Percentiles rank a stretch among this genome's conserved stretches.
These are phyloP conservation scores for Nemophila menziesii DNA, from an alignment of 257 asterid genomes.

Conservation along the genomic window DNA sequence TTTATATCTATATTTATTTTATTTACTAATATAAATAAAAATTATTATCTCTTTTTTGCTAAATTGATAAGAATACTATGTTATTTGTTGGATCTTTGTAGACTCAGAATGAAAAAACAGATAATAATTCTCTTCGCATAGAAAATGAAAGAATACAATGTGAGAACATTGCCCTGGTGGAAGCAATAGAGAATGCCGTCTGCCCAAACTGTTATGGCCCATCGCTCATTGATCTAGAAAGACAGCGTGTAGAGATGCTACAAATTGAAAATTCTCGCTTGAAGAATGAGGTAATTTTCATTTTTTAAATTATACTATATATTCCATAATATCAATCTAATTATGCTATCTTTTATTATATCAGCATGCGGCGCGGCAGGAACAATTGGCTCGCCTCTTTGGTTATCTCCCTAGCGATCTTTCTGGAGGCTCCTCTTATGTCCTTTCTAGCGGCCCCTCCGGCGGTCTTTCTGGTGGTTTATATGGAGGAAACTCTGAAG, in stretches of 20 bases:
- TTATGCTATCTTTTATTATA: not conserved
- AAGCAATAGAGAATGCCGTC: conserved; percentile 24
- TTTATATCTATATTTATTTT: too few species aligned
- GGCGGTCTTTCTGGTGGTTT: too few species aligned
- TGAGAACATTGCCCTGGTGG: conserved; percentile 46
- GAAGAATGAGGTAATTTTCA: conserved; percentile 60
- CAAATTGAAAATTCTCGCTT: conserved; percentile 39
- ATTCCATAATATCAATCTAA: not conserved
- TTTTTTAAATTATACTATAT: not conserved
- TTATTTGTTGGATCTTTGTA: conserved; percentile 9
- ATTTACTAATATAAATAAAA: too few species aligned
- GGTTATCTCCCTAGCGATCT: too few species aligned
- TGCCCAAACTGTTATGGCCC: conserved; percentile 37
- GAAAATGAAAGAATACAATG: conserved; percentile 42
- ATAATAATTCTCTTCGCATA: conserved; percentile 30
- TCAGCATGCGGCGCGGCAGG: conserved; percentile 24
- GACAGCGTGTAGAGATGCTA: conserved; percentile 24
- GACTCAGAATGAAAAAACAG: conserved; percentile 44
- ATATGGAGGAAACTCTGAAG: too few species aligned
- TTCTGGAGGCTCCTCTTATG: too few species aligned
- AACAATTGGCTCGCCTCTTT: conserved; percentile 17
- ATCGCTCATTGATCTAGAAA: conserved; percentile 26
- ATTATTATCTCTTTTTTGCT: too few species aligned
- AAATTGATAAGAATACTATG: too few species aligned
- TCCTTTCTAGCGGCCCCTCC: too few species aligned